Evolutionary conservation across 345 rosid genomes (phyloP).

Genomic region (Euphorbia pulcherrima): DNA sequence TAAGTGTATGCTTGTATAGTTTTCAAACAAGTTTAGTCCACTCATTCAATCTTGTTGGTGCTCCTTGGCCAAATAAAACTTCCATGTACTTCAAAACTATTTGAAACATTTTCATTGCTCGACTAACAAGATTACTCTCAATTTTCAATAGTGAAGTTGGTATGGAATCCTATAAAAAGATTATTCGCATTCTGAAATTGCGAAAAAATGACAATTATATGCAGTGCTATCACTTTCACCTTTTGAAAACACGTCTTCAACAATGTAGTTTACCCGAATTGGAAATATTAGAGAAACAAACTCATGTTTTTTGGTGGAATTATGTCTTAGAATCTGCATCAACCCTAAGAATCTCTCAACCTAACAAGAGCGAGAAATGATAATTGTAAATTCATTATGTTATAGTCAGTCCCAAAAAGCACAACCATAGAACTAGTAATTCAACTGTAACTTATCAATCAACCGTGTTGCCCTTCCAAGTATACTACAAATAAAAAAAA

Average conservation of each 20-base stretch:
- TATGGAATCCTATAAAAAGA: slow-evolving; percentile 67
- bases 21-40: slow-evolving; percentile 79
- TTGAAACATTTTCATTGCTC: slow-evolving; percentile 81
- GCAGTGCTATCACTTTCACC: slow-evolving; percentile 42
- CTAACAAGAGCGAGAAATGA: slow-evolving; percentile 23
- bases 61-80: slow-evolving; percentile 65
- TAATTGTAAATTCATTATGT: too few species aligned
- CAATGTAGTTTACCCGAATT: slow-evolving; percentile 72
- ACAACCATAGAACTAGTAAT: slow-evolving; percentile 3
- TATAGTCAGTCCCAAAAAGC: not conserved
- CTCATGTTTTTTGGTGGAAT: slow-evolving; percentile 78
- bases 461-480: slow-evolving; percentile 89
- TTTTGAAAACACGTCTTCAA: slow-evolving; percentile 92
- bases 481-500: slow-evolving; percentile 34
- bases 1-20: slow-evolving; percentile 77
- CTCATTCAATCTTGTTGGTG: slow-evolving; percentile 70
- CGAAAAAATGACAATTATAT: not conserved
- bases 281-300: slow-evolving; percentile 77
- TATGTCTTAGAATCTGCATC: slow-evolving; percentile 96
- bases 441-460: slow-evolving; percentile 85
- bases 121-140: slow-evolving; percentile 66
- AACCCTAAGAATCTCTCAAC: slow-evolving; percentile 82
- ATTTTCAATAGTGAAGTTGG: slow-evolving; percentile 92
- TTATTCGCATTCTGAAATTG: slow-evolving; percentile 13
- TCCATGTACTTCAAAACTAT: slow-evolving; percentile 86